Conservation (phyloP, 352 stramenopile species). For the Pseudoperonospora humuli region DNA sequence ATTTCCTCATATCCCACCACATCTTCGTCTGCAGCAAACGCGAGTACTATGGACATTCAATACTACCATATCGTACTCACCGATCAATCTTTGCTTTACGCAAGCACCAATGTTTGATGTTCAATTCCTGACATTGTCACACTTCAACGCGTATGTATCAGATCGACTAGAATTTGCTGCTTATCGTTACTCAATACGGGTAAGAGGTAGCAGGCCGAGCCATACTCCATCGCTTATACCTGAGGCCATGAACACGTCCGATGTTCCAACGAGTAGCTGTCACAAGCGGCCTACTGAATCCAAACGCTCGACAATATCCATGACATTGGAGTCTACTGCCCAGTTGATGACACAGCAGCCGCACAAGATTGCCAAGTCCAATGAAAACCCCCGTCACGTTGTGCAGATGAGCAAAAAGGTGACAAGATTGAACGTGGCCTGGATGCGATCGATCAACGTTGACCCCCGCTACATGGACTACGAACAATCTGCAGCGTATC, state of each 20-base stretch:
- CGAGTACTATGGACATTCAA: conserved; percentile 9
- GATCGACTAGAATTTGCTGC: conserved; percentile 12
- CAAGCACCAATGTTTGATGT: conserved; percentile 3
- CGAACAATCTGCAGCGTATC: conserved; percentile 5
- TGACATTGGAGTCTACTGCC: neutral
- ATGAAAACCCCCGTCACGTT: neutral
- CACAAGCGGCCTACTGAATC: too few species aligned
- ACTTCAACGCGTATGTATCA: conserved; percentile 13
- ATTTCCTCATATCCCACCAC: neutral
- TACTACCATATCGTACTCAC: neutral
- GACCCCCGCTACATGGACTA: conserved; percentile 15
- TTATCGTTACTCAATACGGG: conserved; percentile 4
- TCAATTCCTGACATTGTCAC: neutral
- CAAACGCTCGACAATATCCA: neutral
- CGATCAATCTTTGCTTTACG: neutral
- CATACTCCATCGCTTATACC: neutral
- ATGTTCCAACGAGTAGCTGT: neutral
- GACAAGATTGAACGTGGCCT: neutral
- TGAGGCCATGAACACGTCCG: neutral
- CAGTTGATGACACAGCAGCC: neutral
- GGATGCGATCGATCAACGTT: neutral
- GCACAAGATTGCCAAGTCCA: neutral
- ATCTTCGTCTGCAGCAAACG: conserved; percentile 1
- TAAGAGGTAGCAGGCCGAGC: conserved; percentile 1
- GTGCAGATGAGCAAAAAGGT: neutral